Evolutionary conservation across 2,329 filamentous ascomycete species (phyloP), one percentile per base, ranked within the genome.

Genomic region (Drechslerella coelobrocha): DNA sequence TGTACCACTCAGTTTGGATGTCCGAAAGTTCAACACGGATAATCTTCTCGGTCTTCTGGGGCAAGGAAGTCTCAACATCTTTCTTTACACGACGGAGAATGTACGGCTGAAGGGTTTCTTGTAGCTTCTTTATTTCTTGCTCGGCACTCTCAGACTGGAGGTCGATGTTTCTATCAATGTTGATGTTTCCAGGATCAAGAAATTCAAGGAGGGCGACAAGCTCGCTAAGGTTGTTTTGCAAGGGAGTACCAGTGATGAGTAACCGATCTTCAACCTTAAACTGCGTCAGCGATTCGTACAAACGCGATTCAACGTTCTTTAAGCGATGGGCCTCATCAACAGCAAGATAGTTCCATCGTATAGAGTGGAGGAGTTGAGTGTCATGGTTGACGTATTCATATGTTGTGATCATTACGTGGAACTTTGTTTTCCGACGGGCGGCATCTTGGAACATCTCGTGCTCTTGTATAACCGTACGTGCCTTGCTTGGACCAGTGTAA

Each of bases 41-140:
- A 74, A 99, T 99, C 82, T 97, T 99, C 79, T 99, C 94, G 0
- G 91, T 96, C 82, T 99, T 99, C 0, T 93, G 92, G 10, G 94
- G 94, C 24, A 99, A 82, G 75, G 99, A 94, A 21, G 92, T 96
- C 78, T 97, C 94, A 6, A 99, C 95, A 62, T 94, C 97, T 77
- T 96, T 91, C 80, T 99, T 99, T 17, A 94, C 97, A 55, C 94
- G 89, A 39, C 94, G 91, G 56, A 99, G 83, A 82, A 99, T 97
- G 78, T 90, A 97, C 1, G 94, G 94, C 19, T 93, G 89, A 75
- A 99, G 96, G 23, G 90, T 86, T 56, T 86, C 86, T 66, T 94
- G 95, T 41, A 99, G 84, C 63, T 92, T 88, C 62, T 89, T 87
- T 39, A 99, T 86, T 80, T 97, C 96, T 75, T 89, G 84, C 76